These are phyloP conservation scores for Lecanoromycetidae sp. DNA, from an alignment of 2,329 filamentous ascomycete genomes.

Conservation along the genomic window DNA sequence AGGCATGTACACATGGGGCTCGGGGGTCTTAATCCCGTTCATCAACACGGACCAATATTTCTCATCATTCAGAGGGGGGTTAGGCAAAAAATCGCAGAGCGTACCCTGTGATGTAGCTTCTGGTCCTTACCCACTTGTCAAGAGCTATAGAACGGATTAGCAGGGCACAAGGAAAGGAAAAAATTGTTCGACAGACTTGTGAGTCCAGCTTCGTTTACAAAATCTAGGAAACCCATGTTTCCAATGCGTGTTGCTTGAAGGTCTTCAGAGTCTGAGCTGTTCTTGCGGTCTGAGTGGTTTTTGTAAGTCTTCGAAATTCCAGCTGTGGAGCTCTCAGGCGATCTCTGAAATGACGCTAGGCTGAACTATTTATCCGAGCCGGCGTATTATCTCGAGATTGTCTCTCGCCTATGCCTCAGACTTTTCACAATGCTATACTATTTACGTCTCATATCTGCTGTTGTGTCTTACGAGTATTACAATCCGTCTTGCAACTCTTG, in stretches of 20 bases:
- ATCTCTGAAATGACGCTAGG: neutral
- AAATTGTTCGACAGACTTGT: slow-evolving; percentile 37
- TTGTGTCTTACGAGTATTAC: too few relatives aligned
- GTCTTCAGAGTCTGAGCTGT: neutral
- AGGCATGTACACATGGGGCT: slow-evolving; percentile 64
- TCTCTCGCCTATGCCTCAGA: too few relatives aligned
- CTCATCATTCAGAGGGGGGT: slow-evolving; percentile 51
- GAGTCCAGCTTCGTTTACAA: slow-evolving; percentile 50
- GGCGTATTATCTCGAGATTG: too few relatives aligned
- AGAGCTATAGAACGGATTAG: slow-evolving; percentile 41
- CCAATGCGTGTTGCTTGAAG: neutral
- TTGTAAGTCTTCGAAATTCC: too few relatives aligned
- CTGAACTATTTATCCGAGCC: neutral
- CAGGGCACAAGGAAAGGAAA: slow-evolving; percentile 18
- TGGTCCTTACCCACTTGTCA: slow-evolving; percentile 61
- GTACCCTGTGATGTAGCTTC: slow-evolving; percentile 75
- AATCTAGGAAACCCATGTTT: slow-evolving; percentile 55
- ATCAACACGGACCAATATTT: slow-evolving; percentile 92
- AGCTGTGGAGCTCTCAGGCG: too few relatives aligned
- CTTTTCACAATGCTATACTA: too few relatives aligned
- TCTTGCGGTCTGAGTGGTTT: neutral
- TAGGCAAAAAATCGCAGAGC: slow-evolving; percentile 29
- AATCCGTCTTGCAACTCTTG: too few relatives aligned
- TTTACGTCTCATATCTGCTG: too few relatives aligned
- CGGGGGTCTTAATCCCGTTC: slow-evolving; percentile 89